These are phyloP conservation scores for Elongisporangium senticosum DNA, from an alignment of 352 stramenopile genomes.

Conservation along the genomic window DNA sequence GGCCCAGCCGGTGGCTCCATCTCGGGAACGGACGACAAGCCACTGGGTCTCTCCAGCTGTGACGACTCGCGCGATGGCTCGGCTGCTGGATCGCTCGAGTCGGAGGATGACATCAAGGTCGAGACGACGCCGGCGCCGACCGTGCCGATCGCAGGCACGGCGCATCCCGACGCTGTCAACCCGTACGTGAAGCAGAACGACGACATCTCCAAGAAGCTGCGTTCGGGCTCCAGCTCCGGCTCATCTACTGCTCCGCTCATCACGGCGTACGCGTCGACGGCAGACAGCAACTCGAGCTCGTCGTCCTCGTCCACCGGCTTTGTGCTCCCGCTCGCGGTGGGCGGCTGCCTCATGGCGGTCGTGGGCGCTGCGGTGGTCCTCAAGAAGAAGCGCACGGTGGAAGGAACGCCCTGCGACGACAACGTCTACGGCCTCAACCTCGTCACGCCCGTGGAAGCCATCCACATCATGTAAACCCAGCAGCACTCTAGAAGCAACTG, in stretches of 20 bases:
- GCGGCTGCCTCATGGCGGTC: slow-evolving; percentile 20
- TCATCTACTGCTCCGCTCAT: background rate
- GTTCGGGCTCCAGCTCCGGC: background rate
- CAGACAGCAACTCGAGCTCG: slow-evolving; percentile 1
- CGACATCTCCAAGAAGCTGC: background rate
- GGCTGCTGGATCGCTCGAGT: background rate
- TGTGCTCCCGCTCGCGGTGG: slow-evolving; percentile 11
- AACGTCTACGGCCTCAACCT: background rate
- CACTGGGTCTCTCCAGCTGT: background rate
- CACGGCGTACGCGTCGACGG: slow-evolving; percentile 2
- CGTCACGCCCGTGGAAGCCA: background rate
- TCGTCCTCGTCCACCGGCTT: slow-evolving; percentile 6
- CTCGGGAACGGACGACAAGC: background rate
- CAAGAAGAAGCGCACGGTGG: slow-evolving; percentile 19
- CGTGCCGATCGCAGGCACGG: background rate
- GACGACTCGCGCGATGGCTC: background rate
- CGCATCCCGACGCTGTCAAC: background rate
- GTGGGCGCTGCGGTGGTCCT: slow-evolving; percentile 11
- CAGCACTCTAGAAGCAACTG: background rate
- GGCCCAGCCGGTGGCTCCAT: background rate
- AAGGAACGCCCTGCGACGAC: background rate
- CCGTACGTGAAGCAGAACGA: background rate
- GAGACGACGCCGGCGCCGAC: background rate
- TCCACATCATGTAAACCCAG: slow-evolving; percentile 14
- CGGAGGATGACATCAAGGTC: background rate